Evolutionary conservation across 2,329 filamentous ascomycete species (phyloP).

Genomic region (Clarireedia hainanense): DNA sequence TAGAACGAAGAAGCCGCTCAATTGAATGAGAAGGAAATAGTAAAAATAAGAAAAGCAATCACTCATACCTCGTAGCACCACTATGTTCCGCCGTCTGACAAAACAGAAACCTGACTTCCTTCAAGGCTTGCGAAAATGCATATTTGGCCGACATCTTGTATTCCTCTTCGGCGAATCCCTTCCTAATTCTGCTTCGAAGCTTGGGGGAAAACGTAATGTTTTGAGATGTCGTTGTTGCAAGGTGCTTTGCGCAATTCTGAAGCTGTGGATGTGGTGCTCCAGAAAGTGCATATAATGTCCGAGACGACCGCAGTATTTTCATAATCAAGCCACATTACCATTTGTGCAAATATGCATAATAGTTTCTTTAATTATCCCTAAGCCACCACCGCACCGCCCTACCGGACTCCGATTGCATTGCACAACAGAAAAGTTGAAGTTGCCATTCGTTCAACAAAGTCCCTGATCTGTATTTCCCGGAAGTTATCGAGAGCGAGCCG

Average conservation of each 20-base stretch:
- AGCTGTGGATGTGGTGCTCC: no score
- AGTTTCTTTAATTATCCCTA: background rate
- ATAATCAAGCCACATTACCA: background rate
- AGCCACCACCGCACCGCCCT: background rate
- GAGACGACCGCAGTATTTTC: no score
- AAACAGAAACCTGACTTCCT: slow-evolving; percentile 95
- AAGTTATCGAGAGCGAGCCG: background rate
- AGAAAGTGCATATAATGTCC: no score
- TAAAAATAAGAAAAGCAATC: background rate
- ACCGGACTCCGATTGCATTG: background rate
- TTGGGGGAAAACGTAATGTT: no score
- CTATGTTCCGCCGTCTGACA: slow-evolving; percentile 92
- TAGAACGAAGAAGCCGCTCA: background rate
- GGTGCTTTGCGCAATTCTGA: no score
- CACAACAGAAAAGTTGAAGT: background rate
- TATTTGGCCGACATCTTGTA: slow-evolving; percentile 81
- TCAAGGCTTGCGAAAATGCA: slow-evolving; percentile 79
- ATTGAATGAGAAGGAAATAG: background rate
- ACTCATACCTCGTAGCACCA: slow-evolving; percentile 67
- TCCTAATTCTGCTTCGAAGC: background rate
- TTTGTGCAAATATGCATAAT: background rate
- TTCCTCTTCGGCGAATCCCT: background rate
- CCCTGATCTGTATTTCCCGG: background rate
- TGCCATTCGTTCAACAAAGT: background rate
- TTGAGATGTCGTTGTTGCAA: background rate